Evolutionary conservation across 2,329 filamentous ascomycete species (phyloP).

Genomic region (Sphaerulina musiva): DNA sequence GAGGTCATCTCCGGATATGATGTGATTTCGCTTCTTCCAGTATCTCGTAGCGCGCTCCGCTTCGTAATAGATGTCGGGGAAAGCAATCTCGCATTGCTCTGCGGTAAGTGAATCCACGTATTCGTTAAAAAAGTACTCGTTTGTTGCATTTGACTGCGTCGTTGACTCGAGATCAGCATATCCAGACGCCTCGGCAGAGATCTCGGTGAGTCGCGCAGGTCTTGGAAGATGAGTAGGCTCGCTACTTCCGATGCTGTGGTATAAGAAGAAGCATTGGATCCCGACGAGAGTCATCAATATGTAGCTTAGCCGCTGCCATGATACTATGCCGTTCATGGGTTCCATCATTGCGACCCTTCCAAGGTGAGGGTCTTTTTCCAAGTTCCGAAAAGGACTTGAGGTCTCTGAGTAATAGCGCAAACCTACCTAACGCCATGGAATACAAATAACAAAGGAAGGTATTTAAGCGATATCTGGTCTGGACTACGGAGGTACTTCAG

Average conservation of each 20-base stretch:
- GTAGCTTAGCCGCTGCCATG: slow-evolving; percentile 3
- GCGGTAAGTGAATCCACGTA: neutral
- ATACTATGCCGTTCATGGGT: neutral
- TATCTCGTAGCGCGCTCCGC: slow-evolving; percentile 25
- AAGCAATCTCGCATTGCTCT: slow-evolving; percentile 24
- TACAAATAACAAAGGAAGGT: no score
- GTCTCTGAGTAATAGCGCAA: no score
- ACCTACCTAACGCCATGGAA: no score
- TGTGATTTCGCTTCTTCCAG: slow-evolving; percentile 17
- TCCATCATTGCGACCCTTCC: neutral
- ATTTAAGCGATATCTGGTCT: no score
- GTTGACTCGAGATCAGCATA: neutral
- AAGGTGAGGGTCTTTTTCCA: neutral
- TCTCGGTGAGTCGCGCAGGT: neutral
- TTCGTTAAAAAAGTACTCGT: slow-evolving; percentile 2
- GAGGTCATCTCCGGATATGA: slow-evolving; percentile 21
- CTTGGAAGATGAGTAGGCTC: neutral
- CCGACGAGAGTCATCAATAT: neutral
- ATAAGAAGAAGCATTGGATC: slow-evolving; percentile 2
- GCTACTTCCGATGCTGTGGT: slow-evolving; percentile 1
- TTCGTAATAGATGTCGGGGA: slow-evolving; percentile 28
- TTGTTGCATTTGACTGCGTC: neutral
- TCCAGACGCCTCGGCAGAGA: neutral
- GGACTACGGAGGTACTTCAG: no score
- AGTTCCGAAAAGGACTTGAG: neutral